phyloP scores from a whole-genome alignment of 345 rosid genomes.

The Salix caprea region DNA sequence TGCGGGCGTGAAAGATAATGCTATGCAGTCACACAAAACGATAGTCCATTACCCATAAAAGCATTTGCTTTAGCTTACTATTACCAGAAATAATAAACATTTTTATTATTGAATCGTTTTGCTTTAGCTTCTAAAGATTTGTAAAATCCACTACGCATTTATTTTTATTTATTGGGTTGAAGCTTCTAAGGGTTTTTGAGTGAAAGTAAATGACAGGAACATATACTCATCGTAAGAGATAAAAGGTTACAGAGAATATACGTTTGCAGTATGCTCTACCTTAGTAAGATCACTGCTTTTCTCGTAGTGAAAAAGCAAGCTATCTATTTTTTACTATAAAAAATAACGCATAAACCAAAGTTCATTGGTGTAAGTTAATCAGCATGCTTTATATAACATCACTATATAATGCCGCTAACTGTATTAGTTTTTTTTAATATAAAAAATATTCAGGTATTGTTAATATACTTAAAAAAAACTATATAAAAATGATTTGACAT shows the following conservation, averaged over 20 bases:
- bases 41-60: not conserved
- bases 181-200: not conserved
- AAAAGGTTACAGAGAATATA: constrained; percentile 61
- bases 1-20: constrained; percentile 28
- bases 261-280: constrained; percentile 43
- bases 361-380: no score
- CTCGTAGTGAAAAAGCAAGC: constrained; percentile 16
- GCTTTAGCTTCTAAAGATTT: constrained; percentile 6
- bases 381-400: no score
- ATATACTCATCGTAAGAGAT: constrained; percentile 50
- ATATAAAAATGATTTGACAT: no score
- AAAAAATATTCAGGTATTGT: no score
- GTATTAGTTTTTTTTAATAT: no score
- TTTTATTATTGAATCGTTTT: not conserved
- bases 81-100: not conserved
- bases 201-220: constrained; percentile 13
- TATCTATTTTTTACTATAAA: not conserved
- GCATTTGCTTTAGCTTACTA: not conserved
- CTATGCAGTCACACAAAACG: not conserved
- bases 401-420: no score
- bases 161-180: constrained; percentile 17
- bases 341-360: not conserved
- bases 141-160: constrained; percentile 3
- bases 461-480: no score
- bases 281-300: constrained; percentile 32